A percentile compares a stretch with the other conserved stretches of the same genome.
These are phyloP conservation scores for Collybiopsis confluens DNA, from an alignment of 768 basidiomycete species.

Conservation along the genomic window DNA sequence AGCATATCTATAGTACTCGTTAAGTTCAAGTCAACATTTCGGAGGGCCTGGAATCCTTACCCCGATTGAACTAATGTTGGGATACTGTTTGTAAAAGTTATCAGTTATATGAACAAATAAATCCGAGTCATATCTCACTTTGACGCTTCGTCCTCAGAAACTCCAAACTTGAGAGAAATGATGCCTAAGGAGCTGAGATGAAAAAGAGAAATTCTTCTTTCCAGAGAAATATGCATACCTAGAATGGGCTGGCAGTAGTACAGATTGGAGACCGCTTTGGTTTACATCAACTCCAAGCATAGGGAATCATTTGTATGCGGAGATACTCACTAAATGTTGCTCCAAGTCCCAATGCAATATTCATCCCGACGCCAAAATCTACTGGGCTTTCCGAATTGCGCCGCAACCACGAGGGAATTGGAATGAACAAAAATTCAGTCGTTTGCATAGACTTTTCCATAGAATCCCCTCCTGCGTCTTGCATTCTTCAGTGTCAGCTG, in stretches of 20 bases:
- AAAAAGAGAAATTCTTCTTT: constrained; percentile 21
- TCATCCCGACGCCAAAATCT: constrained; percentile 49
- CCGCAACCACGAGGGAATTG: constrained; percentile 54
- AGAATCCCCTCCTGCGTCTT: too few relatives aligned
- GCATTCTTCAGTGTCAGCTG: too few relatives aligned
- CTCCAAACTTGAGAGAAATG: constrained; percentile 28
- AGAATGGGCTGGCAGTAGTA: constrained; percentile 83
- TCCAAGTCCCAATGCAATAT: constrained; percentile 58
- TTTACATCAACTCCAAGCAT: background rate
- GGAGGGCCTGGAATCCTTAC: constrained; percentile 25
- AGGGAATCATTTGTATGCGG: background rate
- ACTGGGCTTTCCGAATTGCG: constrained; percentile 46
- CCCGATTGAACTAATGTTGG: constrained; percentile 68
- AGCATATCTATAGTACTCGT: constrained; percentile 49
- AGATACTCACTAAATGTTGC: constrained; percentile 48
- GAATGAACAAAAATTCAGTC: constrained; percentile 59
- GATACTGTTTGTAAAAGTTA: constrained; percentile 46
- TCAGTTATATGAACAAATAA: constrained; percentile 18
- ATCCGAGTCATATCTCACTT: constrained; percentile 35
- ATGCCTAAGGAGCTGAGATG: background rate
- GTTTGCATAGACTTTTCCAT: too few relatives aligned
- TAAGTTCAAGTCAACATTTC: background rate
- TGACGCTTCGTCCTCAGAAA: constrained; percentile 36
- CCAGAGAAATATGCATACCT: too few relatives aligned
- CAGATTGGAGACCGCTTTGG: constrained; percentile 53